phyloP scores from a whole-genome alignment of 768 basidiomycete genomes.

The Boletus tomentosulus region DNA sequence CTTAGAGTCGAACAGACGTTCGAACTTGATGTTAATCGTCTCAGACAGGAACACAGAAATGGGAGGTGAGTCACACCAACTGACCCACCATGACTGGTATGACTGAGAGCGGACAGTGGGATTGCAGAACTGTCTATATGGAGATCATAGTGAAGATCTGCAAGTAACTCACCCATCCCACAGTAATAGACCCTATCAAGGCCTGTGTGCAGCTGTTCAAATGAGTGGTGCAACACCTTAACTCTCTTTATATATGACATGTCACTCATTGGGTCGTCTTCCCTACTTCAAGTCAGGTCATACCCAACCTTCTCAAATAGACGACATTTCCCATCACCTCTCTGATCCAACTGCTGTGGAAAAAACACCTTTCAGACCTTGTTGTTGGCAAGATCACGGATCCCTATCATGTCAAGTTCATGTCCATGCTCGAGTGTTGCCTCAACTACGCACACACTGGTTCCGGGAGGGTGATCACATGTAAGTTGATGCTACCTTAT shows the following conservation, averaged over 20 bases:
- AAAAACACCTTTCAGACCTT: neutral
- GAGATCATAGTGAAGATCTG: neutral
- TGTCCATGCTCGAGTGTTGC: conserved; percentile 4
- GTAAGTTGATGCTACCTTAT: neutral
- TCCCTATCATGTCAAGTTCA: conserved; percentile 1
- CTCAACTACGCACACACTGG: conserved; percentile 9
- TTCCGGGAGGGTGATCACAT: neutral
- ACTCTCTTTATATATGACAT: too few species aligned
- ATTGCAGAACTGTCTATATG: too few species aligned
- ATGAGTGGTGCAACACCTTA: too few species aligned
- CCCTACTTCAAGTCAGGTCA: too few species aligned
- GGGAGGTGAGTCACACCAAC: too few species aligned
- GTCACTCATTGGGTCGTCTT: too few species aligned
- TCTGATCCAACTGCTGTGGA: neutral
- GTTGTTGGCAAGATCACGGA: neutral
- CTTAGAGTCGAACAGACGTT: conserved; percentile 1
- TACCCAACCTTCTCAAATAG: conserved; percentile 5
- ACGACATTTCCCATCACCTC: neutral
- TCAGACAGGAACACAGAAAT: neutral
- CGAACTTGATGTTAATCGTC: neutral
- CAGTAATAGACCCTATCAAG: conserved; percentile 2
- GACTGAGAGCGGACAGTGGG: too few species aligned
- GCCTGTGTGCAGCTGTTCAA: neutral
- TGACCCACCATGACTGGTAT: too few species aligned
- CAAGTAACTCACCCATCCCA: neutral